Conservation (phyloP, 352 stramenopile species). For the Elongisporangium undulatum region DNA sequence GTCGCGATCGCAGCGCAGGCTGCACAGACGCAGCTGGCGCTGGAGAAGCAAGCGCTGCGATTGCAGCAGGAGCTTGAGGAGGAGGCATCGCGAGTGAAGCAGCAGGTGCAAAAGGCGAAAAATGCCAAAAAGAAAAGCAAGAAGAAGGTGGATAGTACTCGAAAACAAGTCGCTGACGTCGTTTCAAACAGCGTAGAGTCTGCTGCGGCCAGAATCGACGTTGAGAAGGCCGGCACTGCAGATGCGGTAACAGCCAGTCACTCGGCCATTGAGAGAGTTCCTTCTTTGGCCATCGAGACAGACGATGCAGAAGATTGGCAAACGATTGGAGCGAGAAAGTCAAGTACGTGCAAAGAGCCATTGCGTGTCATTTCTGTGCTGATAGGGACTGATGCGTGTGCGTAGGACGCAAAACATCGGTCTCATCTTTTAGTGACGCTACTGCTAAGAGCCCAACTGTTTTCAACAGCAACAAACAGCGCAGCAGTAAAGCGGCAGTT, state of each 20-base stretch:
- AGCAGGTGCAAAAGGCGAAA: constrained; percentile 13
- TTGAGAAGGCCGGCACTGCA: background rate
- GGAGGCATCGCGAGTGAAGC: constrained; percentile 15
- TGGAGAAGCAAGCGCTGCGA: constrained; percentile 6
- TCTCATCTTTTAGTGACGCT: background rate
- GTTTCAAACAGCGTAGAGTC: background rate
- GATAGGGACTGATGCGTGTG: background rate
- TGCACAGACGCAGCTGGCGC: constrained; percentile 2
- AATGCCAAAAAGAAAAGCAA: constrained; percentile 18
- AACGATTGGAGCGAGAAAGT: constrained; percentile 19
- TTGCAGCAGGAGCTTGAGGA: constrained; percentile 6
- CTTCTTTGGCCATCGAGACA: background rate
- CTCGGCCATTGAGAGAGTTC: background rate
- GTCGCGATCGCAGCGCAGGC: constrained; percentile 7
- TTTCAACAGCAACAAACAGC: background rate
- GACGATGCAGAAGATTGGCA: constrained; percentile 13
- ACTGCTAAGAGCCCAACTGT: background rate
- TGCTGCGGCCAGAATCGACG: background rate
- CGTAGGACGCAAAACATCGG: background rate
- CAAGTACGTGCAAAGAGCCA: constrained; percentile 10
- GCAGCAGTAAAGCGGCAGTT: background rate
- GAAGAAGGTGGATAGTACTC: constrained; percentile 39
- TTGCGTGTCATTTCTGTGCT: background rate
- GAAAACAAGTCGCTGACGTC: constrained; percentile 17
- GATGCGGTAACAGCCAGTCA: background rate